phyloP scores from a whole-genome alignment of 306 rosid genomes.

The Argentina anserina region DNA sequence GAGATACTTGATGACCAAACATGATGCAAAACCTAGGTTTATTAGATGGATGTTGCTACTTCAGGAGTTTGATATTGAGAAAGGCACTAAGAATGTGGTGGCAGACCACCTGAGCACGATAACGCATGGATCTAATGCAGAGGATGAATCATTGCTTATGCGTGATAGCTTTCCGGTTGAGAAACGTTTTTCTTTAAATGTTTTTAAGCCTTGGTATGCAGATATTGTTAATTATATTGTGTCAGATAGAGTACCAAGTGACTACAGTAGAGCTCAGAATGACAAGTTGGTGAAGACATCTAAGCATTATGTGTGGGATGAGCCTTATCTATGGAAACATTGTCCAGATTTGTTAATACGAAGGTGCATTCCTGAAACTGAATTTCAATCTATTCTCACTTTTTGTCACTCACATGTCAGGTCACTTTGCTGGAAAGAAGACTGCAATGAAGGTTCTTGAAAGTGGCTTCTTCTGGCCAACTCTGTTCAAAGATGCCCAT shows the following conservation, averaged over 20 bases:
- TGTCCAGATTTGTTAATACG: not conserved
- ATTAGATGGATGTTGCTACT: too few species aligned
- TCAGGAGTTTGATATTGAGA: too few species aligned
- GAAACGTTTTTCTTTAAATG: not conserved
- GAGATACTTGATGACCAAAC: too few species aligned
- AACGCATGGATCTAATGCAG: too few species aligned
- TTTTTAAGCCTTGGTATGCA: not conserved
- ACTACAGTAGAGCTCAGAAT: not conserved
- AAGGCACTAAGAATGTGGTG: too few species aligned
- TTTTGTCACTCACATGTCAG: too few species aligned
- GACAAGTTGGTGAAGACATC: not conserved
- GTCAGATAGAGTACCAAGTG: too few species aligned
- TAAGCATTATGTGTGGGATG: not conserved
- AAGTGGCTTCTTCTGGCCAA: not conserved
- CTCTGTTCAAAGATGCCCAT: not conserved
- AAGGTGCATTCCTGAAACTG: too few species aligned
- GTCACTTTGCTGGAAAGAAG: not conserved
- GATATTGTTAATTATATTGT: not conserved
- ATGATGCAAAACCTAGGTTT: too few species aligned
- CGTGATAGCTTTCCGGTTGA: not conserved
- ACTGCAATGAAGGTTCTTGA: not conserved
- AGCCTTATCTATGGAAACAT: not conserved
- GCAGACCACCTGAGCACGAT: too few species aligned
- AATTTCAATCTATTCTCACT: too few species aligned
- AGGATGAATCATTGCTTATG: too few species aligned